Evolutionary conservation across 257 asterid species (phyloP).

Genomic region (Solanum bukasovii): DNA sequence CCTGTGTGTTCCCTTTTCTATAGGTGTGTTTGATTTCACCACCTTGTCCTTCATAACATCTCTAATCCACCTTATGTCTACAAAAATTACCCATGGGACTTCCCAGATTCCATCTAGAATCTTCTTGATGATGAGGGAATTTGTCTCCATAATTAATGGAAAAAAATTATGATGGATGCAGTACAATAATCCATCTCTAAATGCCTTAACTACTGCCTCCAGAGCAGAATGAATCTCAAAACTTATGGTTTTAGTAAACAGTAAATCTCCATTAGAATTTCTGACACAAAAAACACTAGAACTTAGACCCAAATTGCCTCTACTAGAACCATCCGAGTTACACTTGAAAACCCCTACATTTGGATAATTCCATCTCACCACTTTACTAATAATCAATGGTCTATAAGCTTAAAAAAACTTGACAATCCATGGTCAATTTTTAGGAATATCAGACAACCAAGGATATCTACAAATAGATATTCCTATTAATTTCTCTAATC

Average conservation of each 20-base stretch:
- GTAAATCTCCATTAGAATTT: no score
- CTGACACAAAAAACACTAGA: not conserved
- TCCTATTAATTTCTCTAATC: not conserved
- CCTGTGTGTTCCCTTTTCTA: no score
- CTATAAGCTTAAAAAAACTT: not conserved
- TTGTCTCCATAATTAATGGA: no score
- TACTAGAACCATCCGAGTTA: not conserved
- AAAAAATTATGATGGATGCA: not conserved
- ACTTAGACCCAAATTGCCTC: not conserved
- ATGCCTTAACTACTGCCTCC: not conserved
- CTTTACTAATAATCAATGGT: not conserved
- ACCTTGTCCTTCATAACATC: no score
- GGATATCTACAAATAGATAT: not conserved
- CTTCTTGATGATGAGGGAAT: no score
- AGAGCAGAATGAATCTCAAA: not conserved
- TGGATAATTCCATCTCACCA: not conserved
- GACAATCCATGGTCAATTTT: not conserved
- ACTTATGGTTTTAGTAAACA: no score
- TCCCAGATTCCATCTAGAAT: no score
- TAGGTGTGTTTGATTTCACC: no score
- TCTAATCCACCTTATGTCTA: no score
- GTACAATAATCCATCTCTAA: not conserved
- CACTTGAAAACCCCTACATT: not conserved
- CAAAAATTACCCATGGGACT: no score
- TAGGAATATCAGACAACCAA: not conserved